phyloP scores from a whole-genome alignment of 164 flowering plant species.

The Taxillus chinensis region DNA sequence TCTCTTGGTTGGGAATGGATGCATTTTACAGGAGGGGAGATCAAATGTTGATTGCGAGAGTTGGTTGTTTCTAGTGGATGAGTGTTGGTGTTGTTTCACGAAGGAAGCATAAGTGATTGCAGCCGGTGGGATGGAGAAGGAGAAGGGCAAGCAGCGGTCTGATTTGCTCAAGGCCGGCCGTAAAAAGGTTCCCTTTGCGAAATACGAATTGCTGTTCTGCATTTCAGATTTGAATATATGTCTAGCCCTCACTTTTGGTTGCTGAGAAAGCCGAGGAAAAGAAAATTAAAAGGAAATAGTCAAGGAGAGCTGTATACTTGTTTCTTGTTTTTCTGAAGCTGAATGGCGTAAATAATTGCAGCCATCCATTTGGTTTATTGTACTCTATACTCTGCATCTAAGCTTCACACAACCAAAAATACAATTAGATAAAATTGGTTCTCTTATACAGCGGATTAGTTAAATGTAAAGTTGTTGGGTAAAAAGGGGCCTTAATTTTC shows the following conservation, averaged over 20 bases:
- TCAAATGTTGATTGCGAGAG: slow-evolving; percentile 14
- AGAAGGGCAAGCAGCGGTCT: slow-evolving; percentile 49
- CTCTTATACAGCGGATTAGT: no score
- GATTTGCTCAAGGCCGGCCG: slow-evolving; percentile 91
- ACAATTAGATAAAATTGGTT: no score
- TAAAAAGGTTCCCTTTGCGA: slow-evolving; percentile 49
- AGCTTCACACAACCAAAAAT: no score
- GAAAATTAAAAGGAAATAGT: neutral
- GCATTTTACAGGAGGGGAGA: slow-evolving; percentile 2
- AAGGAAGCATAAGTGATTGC: slow-evolving; percentile 8
- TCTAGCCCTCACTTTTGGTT: neutral
- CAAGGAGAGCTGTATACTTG: neutral
- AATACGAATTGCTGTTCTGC: neutral
- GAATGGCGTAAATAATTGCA: neutral
- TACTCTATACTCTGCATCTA: no score
- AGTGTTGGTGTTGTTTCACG: slow-evolving; percentile 3
- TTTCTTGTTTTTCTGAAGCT: neutral
- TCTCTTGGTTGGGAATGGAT: neutral
- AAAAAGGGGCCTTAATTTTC: no score
- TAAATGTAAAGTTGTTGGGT: no score
- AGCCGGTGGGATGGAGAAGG: slow-evolving; percentile 57
- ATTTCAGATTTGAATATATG: slow-evolving; percentile 1
- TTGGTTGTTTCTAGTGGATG: slow-evolving; percentile 13
- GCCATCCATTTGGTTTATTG: neutral
- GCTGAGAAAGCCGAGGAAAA: slow-evolving; percentile 1